These are phyloP conservation scores for Pterocarpus macrocarpus DNA, from an alignment of 306 rosid genomes.

Conservation along the genomic window DNA sequence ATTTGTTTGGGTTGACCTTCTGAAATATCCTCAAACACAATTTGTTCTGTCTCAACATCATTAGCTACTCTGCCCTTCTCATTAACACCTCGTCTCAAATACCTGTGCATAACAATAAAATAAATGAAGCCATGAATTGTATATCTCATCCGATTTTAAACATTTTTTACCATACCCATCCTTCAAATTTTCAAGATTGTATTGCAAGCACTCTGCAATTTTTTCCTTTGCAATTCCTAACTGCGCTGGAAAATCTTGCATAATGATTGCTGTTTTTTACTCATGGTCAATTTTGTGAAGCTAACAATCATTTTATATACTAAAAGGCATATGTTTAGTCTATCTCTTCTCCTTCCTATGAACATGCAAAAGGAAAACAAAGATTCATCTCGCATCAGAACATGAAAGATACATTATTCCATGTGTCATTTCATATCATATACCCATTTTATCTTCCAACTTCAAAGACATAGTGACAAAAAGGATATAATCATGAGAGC, in stretches of 20 bases:
- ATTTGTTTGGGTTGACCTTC: constrained; percentile 73
- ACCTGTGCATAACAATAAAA: constrained; percentile 58
- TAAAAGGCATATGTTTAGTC: constrained; percentile 5
- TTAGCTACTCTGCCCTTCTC: constrained; percentile 98
- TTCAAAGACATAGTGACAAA: constrained; percentile 21
- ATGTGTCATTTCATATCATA: neutral
- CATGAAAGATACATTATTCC: constrained; percentile 28
- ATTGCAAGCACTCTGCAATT: constrained; percentile 25
- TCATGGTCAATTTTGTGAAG: neutral
- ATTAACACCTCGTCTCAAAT: constrained; percentile 91
- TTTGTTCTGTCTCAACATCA: constrained; percentile 97
- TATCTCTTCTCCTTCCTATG: constrained; percentile 21
- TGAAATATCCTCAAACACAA: constrained; percentile 74
- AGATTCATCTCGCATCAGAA: constrained; percentile 23
- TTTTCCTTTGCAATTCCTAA: neutral
- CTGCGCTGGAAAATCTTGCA: neutral
- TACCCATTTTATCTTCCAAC: constrained; percentile 27
- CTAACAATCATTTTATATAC: constrained; percentile 1
- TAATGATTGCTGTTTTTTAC: constrained; percentile 10
- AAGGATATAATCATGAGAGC: constrained; percentile 5
- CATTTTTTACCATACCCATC: constrained; percentile 25
- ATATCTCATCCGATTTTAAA: constrained; percentile 19
- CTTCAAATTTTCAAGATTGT: constrained; percentile 34
- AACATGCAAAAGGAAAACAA: constrained; percentile 5
- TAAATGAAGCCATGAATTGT: constrained; percentile 15